Conservation (phyloP, 2,329 filamentous ascomycete genomes). For the Epichloe hybrida region DNA sequence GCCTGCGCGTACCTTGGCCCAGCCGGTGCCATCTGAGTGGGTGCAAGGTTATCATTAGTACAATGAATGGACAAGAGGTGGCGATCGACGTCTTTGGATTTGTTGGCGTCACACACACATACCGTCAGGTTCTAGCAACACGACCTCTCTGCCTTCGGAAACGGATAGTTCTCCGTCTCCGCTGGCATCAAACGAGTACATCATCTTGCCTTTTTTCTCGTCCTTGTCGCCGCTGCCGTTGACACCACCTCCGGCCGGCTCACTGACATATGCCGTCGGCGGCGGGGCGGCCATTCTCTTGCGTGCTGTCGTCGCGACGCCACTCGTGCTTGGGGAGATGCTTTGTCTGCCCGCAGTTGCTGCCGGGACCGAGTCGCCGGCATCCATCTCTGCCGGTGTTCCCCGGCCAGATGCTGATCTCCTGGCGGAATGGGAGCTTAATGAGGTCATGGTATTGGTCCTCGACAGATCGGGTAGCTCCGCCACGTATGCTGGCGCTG, state of each 20-base stretch:
- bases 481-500: slow-evolving; percentile 30
- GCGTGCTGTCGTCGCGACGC: slow-evolving; percentile 21
- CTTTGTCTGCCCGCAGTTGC: slow-evolving; percentile 13
- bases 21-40: slow-evolving; percentile 68
- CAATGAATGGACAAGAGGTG: neutral
- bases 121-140: slow-evolving; percentile 79
- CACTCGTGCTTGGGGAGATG: slow-evolving; percentile 14
- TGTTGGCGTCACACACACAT: slow-evolving; percentile 10
- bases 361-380: slow-evolving; percentile 13
- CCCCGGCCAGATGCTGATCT: slow-evolving; percentile 37
- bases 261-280: slow-evolving; percentile 64
- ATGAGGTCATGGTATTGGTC: slow-evolving; percentile 78
- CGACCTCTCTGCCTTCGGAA: slow-evolving; percentile 63
- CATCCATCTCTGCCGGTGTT: slow-evolving; percentile 37
- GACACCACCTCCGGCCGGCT: slow-evolving; percentile 40
- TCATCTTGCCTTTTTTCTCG: slow-evolving; percentile 65
- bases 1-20: slow-evolving; percentile 70
- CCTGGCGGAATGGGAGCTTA: slow-evolving; percentile 72
- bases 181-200: slow-evolving; percentile 73
- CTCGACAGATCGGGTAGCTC: slow-evolving; percentile 58
- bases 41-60: neutral
- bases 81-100: no score
- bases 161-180: slow-evolving; percentile 73
- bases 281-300: slow-evolving; percentile 78
- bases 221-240: slow-evolving; percentile 26